Percentiles rank a stretch among this genome's conserved stretches.
phyloP scores from a whole-genome alignment of 2,329 filamentous ascomycete genomes.

The Diplodia sapinea region DNA sequence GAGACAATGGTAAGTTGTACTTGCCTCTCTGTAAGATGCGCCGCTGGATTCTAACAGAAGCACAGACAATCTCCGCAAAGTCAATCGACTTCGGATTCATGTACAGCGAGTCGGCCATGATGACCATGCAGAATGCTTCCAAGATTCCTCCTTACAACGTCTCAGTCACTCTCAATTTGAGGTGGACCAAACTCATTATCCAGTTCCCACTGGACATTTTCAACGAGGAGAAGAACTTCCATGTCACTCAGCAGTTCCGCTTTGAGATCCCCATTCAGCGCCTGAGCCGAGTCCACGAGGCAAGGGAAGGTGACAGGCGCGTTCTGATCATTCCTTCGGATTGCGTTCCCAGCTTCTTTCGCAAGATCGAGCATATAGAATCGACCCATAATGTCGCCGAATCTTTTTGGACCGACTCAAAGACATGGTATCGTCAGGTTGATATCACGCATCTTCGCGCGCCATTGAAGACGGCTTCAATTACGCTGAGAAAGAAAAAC shows the following conservation, averaged over 20 bases:
- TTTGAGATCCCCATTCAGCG: conserved; percentile 55
- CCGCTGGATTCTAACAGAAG: background rate
- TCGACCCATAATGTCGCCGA: conserved; percentile 52
- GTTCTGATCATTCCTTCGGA: conserved; percentile 43
- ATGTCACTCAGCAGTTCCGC: conserved; percentile 42
- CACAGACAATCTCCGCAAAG: conserved; percentile 40
- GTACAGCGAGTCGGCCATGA: conserved; percentile 61
- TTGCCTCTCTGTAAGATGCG: background rate
- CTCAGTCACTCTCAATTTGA: conserved; percentile 51
- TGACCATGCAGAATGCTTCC: conserved; percentile 60
- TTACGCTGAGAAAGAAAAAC: conserved; percentile 49
- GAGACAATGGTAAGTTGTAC: conserved; percentile 32
- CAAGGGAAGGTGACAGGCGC: conserved; percentile 30
- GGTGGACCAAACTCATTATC: conserved; percentile 52
- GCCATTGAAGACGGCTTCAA: conserved; percentile 43
- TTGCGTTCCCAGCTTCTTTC: conserved; percentile 53
- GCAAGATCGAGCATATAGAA: conserved; percentile 41
- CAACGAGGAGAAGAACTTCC: conserved; percentile 32
- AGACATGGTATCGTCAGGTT: conserved; percentile 69
- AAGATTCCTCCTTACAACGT: conserved; percentile 36
- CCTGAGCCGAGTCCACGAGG: conserved; percentile 49
- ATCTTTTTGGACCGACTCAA: conserved; percentile 60
- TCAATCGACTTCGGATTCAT: conserved; percentile 68
- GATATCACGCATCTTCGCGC: conserved; percentile 58
- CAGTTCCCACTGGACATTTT: conserved; percentile 50